phyloP scores from a whole-genome alignment of 2,329 filamentous ascomycete species.

The Cytospora mali region DNA sequence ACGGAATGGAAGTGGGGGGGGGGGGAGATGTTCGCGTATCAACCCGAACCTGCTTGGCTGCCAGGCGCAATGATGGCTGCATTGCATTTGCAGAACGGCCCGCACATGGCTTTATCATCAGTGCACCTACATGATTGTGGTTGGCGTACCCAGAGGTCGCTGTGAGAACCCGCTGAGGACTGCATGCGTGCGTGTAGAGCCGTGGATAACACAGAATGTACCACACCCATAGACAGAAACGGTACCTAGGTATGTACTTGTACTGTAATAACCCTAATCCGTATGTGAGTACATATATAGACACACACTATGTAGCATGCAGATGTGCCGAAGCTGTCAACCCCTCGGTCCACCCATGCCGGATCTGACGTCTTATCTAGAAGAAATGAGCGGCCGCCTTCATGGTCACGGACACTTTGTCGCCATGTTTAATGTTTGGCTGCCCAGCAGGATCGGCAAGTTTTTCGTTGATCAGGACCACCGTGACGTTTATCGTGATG shows the following conservation, averaged over 20 bases:
- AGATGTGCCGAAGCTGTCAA: constrained; percentile 7
- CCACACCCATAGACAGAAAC: too few relatives aligned
- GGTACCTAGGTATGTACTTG: not conserved
- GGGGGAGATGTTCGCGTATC: too few relatives aligned
- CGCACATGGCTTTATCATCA: constrained; percentile 8
- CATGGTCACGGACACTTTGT: not conserved
- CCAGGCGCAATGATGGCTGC: not conserved
- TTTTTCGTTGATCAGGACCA: constrained; percentile 10
- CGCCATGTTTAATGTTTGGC: not conserved
- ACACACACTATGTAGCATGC: too few relatives aligned
- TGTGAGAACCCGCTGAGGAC: not conserved
- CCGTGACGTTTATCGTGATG: constrained; percentile 7
- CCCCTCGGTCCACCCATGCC: constrained; percentile 8
- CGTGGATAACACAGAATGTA: too few relatives aligned
- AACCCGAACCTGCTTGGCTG: constrained; percentile 3
- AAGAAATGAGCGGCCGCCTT: not conserved
- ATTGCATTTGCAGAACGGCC: constrained; percentile 16
- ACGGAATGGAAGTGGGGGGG: not conserved
- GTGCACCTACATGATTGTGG: constrained; percentile 1
- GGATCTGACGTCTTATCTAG: not conserved
- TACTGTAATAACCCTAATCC: too few relatives aligned
- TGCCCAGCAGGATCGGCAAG: constrained; percentile 5
- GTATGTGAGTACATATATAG: too few relatives aligned
- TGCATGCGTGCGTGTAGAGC: too few relatives aligned
- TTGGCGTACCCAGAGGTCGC: not conserved